Percentiles rank a stretch among this genome's conserved stretches.
Evolutionary conservation across 129 eudicot genomes (phyloP).

Genomic region (Heracleum sosnowskyi): DNA sequence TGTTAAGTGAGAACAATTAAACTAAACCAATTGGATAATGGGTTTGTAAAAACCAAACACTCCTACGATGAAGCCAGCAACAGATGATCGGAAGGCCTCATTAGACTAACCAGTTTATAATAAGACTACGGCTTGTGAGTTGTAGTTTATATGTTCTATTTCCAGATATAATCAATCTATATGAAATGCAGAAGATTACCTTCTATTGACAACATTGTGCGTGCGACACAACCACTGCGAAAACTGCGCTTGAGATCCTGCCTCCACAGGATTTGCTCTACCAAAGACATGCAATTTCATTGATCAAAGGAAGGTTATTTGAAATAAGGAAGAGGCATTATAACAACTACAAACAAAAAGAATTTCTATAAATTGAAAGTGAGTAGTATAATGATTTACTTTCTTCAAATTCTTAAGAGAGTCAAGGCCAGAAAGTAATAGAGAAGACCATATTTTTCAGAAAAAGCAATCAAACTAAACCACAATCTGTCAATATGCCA

Average conservation of each 20-base stretch:
- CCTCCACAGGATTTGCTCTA: conserved; percentile 79
- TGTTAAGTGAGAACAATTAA: neutral
- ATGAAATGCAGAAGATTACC: conserved; percentile 27
- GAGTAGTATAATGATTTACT: neutral
- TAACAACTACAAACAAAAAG: neutral
- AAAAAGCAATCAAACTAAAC: neutral
- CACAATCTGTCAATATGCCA: neutral
- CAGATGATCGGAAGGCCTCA: neutral
- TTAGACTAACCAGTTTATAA: neutral
- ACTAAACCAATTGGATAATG: neutral
- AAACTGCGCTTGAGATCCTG: conserved; percentile 81
- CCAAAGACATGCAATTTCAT: conserved; percentile 9
- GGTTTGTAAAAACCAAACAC: neutral
- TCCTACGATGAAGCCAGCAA: neutral
- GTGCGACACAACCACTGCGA: conserved; percentile 88
- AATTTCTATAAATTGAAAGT: no score
- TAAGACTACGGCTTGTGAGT: neutral
- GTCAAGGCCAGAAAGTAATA: neutral
- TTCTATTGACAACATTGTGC: conserved; percentile 91
- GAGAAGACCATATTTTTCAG: neutral
- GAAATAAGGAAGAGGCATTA: neutral
- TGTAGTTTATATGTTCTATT: neutral
- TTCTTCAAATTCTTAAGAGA: no score
- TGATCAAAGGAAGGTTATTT: neutral
- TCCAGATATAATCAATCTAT: neutral